These are phyloP conservation scores for Zelonia costaricensis DNA, from an alignment of 208 protist genomes.

Conservation along the genomic window DNA sequence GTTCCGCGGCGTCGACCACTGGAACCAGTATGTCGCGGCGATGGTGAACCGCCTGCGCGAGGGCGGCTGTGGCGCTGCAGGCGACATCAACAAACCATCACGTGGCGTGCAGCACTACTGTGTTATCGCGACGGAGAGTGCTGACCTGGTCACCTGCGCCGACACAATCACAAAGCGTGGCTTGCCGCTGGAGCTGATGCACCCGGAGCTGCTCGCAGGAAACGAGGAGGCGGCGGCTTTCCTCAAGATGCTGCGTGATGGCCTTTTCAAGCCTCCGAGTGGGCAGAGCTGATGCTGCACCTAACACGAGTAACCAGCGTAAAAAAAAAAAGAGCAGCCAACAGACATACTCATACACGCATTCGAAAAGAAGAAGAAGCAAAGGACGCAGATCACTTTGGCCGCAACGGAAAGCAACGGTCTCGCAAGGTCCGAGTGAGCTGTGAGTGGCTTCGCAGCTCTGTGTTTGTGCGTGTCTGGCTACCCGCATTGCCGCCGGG, in stretches of 20 bases:
- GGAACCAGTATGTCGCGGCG: conserved; percentile 71
- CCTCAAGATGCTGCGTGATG: conserved; percentile 33
- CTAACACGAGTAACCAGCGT: neutral
- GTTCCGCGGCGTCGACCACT: conserved; percentile 63
- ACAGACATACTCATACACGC: too few species aligned
- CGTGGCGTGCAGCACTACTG: conserved; percentile 50
- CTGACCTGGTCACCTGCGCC: conserved; percentile 47
- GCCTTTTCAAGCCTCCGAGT: conserved; percentile 12
- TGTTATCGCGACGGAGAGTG: conserved; percentile 63
- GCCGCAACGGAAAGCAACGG: too few species aligned
- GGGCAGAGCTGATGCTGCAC: neutral
- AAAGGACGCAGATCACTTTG: too few species aligned
- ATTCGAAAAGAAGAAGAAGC: too few species aligned
- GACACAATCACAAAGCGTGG: conserved; percentile 66
- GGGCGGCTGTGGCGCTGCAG: neutral
- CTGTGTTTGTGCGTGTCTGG: too few species aligned
- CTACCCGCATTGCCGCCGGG: too few species aligned
- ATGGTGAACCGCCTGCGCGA: conserved; percentile 34
- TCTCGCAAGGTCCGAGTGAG: too few species aligned
- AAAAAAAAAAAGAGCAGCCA: too few species aligned
- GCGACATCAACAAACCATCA: conserved; percentile 26
- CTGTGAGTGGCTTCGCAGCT: too few species aligned
- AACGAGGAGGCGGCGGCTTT: conserved; percentile 35
- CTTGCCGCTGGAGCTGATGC: conserved; percentile 67
- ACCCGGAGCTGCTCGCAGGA: conserved; percentile 52